Conservation (phyloP, 345 rosid genomes). For the Camelina sativa region DNA sequence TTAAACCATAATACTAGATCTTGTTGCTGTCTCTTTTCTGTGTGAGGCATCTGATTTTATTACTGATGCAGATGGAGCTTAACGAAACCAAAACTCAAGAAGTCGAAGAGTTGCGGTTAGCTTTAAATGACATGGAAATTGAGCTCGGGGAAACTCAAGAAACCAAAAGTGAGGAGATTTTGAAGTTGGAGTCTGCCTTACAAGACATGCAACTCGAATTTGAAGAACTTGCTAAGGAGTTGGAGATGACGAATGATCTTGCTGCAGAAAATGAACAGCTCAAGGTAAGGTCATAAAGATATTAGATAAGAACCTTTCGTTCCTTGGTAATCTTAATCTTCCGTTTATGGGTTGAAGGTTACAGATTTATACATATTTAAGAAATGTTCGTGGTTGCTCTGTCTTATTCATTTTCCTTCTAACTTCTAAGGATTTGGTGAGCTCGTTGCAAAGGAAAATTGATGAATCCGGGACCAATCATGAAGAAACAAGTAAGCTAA, state of each 20-base stretch:
- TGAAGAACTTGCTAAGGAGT: constrained; percentile 67
- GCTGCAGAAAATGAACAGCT: constrained; percentile 82
- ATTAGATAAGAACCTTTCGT: constrained; percentile 9
- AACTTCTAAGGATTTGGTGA: constrained; percentile 58
- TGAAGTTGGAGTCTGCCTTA: constrained; percentile 53
- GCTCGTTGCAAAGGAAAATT: constrained; percentile 68
- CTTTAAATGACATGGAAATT: constrained; percentile 50
- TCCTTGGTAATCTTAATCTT: constrained; percentile 7
- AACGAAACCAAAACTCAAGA: constrained; percentile 56
- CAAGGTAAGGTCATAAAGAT: constrained; percentile 55
- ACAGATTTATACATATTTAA: not conserved
- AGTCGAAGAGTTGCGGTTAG: constrained; percentile 47
- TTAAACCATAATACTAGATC: constrained; percentile 7
- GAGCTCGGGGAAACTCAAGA: constrained; percentile 75
- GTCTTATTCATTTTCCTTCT: constrained; percentile 16
- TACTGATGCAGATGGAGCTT: constrained; percentile 63
- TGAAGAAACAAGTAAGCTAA: constrained; percentile 60
- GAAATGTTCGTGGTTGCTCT: constrained; percentile 6
- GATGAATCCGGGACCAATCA: constrained; percentile 75
- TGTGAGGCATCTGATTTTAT: constrained; percentile 37
- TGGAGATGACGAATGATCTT: constrained; percentile 68
- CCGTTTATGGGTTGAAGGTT: constrained; percentile 6
- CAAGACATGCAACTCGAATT: constrained; percentile 59
- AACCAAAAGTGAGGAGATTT: constrained; percentile 54
- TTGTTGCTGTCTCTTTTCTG: constrained; percentile 13